Base-by-base conservation (phyloP, 208 protist species). In the Leishmania turanica region DNA sequence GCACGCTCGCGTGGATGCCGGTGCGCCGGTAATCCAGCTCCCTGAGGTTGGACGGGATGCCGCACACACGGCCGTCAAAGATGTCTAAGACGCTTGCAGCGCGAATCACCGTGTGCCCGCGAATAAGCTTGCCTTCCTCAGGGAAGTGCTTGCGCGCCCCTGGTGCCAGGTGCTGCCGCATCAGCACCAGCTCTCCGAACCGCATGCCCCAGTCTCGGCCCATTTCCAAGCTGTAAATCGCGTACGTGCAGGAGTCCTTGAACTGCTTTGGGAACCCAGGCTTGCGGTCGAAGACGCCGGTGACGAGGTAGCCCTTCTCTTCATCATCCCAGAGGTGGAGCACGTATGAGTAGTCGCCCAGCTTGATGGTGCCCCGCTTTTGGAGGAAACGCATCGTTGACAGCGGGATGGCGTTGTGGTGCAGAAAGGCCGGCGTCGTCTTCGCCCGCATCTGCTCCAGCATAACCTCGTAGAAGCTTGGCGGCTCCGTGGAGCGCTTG, bases 271-370 rank as follows among this genome's bases (percentile, higher is more conserved):
- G 54, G 73, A 78, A 85, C 2, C 77, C 73, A n/a, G 58, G 6
- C n/a, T 42, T 80, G 73, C 68, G 91, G 87, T 94, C 91, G 79
- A 93, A 96, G 42, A 95, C 88, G 85, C 93, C 91, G 56, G 91
- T 91, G 51, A 84, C 87, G 31, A 89, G 89, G 79, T 96, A 97
- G 58, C 94, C 92, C 54, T 89, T 80, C 42, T 86, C 76, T 45
- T 90, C 53, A 83, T 96, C 90, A 80, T 97, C 94, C 94, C 94
- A 96, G 51, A 95, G 89, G 49, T 88, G 94, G 65, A 96, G 78
- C 42, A 88, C 71, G 31, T 94, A 75, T 21, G 60, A 45, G 27
- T 45, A 6, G 21, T 69, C 31, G 40, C 75, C 75, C n/a, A 90
- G 89, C 40, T 75, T 77, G 21, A 91, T 90, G 75, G 87, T 82